Evolutionary conservation across 83 land plant genomes (phyloP).

Genomic region (Thuja plicata): DNA sequence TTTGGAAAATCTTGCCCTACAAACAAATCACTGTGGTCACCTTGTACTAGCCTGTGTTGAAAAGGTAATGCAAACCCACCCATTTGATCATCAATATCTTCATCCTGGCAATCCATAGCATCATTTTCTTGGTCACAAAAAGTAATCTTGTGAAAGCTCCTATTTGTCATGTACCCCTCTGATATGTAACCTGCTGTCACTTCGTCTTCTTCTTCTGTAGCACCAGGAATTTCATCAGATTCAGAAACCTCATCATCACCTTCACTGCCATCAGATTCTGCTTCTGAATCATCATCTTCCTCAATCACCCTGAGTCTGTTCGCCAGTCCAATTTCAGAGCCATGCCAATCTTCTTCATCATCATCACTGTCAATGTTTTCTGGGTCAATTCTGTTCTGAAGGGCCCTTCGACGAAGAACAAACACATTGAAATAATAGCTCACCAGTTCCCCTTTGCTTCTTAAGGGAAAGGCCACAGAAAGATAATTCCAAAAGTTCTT

Average conservation of each 20-base stretch:
- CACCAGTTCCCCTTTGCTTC: constrained; percentile 61
- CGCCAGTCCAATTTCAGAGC: constrained; percentile 11
- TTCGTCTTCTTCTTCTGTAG: constrained; percentile 17
- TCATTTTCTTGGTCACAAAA: constrained; percentile 14
- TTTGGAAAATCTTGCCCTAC: background rate
- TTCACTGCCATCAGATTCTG: constrained; percentile 34
- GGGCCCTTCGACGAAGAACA: constrained; percentile 71
- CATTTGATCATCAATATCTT: background rate
- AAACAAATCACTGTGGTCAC: background rate
- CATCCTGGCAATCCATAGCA: constrained; percentile 2
- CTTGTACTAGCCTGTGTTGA: background rate
- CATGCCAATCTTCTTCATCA: constrained; percentile 72
- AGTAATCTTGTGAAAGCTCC: background rate
- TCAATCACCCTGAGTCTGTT: constrained; percentile 19
- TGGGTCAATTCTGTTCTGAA: constrained; percentile 71
- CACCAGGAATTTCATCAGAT: constrained; percentile 11
- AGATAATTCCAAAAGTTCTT: constrained; percentile 81
- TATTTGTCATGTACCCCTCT: constrained; percentile 1
- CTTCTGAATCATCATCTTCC: constrained; percentile 52
- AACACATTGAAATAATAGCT: constrained; percentile 96
- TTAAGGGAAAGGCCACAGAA: constrained; percentile 50
- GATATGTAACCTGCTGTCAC: constrained; percentile 8
- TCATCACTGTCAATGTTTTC: constrained; percentile 77
- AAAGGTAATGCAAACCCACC: background rate
- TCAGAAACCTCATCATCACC: constrained; percentile 28